A percentile compares a stretch with the other conserved stretches of the same genome.
phyloP scores from a whole-genome alignment of 192 early-diverging fungal species.

The Linnemannia elongata region DNA sequence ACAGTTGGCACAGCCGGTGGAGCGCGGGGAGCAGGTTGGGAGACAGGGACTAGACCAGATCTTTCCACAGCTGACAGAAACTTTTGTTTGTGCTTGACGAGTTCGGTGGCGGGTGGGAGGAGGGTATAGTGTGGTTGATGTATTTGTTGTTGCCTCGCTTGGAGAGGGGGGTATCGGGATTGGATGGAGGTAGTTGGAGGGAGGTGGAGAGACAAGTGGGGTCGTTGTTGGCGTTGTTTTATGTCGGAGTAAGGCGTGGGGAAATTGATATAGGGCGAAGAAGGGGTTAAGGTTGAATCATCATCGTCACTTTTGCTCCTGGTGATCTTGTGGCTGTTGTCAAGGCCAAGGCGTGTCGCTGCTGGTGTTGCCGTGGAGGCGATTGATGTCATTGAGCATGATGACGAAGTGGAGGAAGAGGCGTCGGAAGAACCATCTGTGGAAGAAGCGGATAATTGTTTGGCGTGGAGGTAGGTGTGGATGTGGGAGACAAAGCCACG shows the following conservation, averaged over 20 bases:
- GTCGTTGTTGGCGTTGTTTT: neutral
- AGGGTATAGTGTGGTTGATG: neutral
- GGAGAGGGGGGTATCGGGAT: neutral
- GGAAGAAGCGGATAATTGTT: neutral
- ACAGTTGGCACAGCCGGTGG: slow-evolving; percentile 29
- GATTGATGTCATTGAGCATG: neutral
- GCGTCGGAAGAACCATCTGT: neutral
- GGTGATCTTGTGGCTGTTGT: neutral
- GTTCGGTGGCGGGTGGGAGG: too few species aligned
- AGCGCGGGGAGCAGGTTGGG: neutral
- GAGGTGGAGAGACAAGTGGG: neutral
- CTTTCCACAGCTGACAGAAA: slow-evolving; percentile 26
- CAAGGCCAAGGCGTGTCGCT: neutral
- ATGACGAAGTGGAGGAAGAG: neutral
- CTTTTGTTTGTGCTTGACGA: slow-evolving; percentile 27
- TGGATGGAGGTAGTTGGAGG: neutral
- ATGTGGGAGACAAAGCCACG: slow-evolving; percentile 33
- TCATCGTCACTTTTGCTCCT: neutral
- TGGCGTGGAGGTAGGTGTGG: slow-evolving; percentile 7
- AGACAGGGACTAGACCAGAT: slow-evolving; percentile 22
- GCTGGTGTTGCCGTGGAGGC: neutral
- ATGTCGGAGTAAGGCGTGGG: neutral
- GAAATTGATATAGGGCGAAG: neutral
- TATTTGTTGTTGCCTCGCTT: too few species aligned
- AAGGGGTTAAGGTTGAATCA: neutral